phyloP scores from a whole-genome alignment of 257 asterid genomes.

The Catharanthus roseus region DNA sequence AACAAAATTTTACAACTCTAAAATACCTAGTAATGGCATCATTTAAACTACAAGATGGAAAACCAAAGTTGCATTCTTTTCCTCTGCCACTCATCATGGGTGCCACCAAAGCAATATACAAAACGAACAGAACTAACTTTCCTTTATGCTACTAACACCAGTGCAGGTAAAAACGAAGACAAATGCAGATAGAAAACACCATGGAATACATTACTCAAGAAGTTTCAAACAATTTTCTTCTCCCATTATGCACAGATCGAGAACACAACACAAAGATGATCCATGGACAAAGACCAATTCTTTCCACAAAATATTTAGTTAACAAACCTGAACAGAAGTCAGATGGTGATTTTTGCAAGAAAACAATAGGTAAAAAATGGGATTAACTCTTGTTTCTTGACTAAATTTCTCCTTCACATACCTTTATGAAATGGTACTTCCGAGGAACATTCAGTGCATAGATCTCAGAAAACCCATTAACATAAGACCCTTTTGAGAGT shows the following conservation, averaged over 20 bases:
- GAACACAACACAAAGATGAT: constrained; percentile 25
- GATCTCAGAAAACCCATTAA: constrained; percentile 58
- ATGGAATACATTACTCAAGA: constrained; percentile 14
- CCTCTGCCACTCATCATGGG: not conserved
- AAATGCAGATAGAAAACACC: not conserved
- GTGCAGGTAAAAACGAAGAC: constrained; percentile 4
- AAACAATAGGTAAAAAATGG: constrained; percentile 7
- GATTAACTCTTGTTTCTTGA: not conserved
- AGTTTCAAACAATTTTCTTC: not conserved
- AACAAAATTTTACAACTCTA: constrained; percentile 2
- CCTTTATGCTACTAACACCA: not conserved
- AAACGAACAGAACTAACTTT: not conserved
- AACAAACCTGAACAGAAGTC: constrained; percentile 13
- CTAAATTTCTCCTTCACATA: constrained; percentile 24
- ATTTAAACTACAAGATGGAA: not conserved
- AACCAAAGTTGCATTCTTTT: not conserved
- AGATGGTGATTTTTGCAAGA: not conserved
- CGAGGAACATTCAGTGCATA: constrained; percentile 37
- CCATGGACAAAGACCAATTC: constrained; percentile 18
- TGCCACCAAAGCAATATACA: constrained; percentile 1
- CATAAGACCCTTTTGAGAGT: constrained; percentile 18
- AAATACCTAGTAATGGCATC: not conserved
- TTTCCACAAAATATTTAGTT: constrained; percentile 15
- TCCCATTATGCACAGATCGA: constrained; percentile 25
- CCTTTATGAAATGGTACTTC: constrained; percentile 37